These are phyloP conservation scores for Hypoxylon sp. DNA, from an alignment of 2,329 filamentous ascomycete genomes.

Conservation along the genomic window DNA sequence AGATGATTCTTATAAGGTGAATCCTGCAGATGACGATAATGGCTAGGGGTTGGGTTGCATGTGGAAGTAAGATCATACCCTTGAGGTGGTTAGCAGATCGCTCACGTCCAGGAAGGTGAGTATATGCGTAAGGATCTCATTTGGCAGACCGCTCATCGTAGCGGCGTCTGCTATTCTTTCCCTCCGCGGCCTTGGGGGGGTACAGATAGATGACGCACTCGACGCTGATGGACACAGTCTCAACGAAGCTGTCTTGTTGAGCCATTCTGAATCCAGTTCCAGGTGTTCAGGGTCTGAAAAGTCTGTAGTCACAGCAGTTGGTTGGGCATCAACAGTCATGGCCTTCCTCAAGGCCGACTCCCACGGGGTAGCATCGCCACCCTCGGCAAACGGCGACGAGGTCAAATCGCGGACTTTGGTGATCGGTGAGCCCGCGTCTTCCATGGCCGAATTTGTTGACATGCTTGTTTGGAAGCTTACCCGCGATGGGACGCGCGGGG, in stretches of 20 bases:
- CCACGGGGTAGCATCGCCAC: constrained; percentile 44
- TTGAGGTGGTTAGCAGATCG: constrained; percentile 66
- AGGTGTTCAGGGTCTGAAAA: constrained; percentile 32
- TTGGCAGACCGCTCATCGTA: constrained; percentile 57
- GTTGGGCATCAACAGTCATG: constrained; percentile 50
- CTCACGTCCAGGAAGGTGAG: constrained; percentile 67
- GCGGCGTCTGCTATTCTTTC: constrained; percentile 37
- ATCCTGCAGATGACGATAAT: constrained; percentile 29
- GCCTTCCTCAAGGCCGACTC: constrained; percentile 45
- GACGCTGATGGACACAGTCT: constrained; percentile 28
- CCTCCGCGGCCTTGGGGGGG: constrained; percentile 26
- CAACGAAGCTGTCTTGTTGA: constrained; percentile 25
- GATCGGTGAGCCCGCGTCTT: constrained; percentile 42
- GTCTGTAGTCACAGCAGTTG: constrained; percentile 32
- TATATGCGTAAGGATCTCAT: constrained; percentile 68
- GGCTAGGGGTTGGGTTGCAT: constrained; percentile 29
- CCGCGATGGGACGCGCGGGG: constrained; percentile 15
- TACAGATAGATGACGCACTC: constrained; percentile 29
- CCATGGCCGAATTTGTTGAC: constrained; percentile 23
- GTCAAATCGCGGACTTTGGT: constrained; percentile 52
- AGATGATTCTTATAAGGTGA: constrained; percentile 14
- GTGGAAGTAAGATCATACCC: constrained; percentile 56
- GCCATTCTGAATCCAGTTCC: constrained; percentile 25
- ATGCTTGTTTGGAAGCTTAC: constrained; percentile 27
- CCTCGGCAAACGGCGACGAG: constrained; percentile 41